These are phyloP conservation scores for Paxillus involutus DNA, from an alignment of 768 basidiomycete genomes.

Conservation along the genomic window DNA sequence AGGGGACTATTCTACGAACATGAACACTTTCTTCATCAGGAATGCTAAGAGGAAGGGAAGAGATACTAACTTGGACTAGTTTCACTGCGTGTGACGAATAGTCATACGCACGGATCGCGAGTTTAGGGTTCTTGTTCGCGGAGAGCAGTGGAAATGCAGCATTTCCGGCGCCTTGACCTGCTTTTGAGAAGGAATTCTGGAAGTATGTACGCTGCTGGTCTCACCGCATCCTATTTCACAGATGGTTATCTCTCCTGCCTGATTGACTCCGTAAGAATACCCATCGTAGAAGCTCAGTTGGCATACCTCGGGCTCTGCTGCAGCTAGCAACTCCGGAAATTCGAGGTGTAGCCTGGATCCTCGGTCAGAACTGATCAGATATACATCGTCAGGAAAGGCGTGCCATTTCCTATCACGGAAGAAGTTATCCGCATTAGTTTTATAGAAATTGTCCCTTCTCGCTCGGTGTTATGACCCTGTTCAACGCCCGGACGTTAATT, in stretches of 20 bases:
- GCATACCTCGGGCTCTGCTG: conserved; percentile 63
- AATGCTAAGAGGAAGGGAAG: neutral
- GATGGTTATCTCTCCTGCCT: conserved; percentile 79
- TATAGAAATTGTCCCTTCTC: conserved; percentile 92
- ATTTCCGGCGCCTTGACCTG: conserved; percentile 81
- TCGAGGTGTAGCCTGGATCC: conserved; percentile 80
- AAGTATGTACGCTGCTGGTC: conserved; percentile 14
- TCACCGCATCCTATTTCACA: conserved; percentile 91
- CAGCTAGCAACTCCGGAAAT: conserved; percentile 82
- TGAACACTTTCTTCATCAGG: neutral
- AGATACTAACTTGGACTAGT: conserved; percentile 70
- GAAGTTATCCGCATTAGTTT: conserved; percentile 81
- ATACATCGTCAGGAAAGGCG: neutral
- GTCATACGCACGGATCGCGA: conserved; percentile 81
- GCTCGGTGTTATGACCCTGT: conserved; percentile 22
- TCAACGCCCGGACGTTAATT: conserved; percentile 26
- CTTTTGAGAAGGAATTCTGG: neutral
- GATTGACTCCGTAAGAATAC: conserved; percentile 5
- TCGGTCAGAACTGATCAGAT: neutral
- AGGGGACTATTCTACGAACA: conserved; percentile 61
- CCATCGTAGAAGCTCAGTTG: neutral
- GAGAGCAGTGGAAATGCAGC: conserved; percentile 86
- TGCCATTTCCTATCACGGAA: conserved; percentile 94
- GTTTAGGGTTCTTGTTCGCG: conserved; percentile 78
- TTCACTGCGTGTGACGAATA: conserved; percentile 89